Base-by-base conservation (phyloP, 1,139 yeast genomes). In the Yamadazyma diospyri region DNA sequence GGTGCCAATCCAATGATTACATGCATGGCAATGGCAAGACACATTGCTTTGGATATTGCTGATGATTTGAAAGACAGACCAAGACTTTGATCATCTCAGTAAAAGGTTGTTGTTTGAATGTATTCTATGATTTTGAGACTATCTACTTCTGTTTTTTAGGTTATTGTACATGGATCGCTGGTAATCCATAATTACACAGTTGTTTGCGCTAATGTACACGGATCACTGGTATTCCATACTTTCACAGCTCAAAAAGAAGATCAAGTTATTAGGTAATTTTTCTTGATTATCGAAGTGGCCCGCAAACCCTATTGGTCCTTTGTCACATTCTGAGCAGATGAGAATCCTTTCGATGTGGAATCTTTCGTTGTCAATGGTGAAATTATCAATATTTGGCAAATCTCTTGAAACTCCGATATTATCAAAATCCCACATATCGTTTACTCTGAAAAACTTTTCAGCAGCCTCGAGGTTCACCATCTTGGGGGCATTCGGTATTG, bases 341-440 rank as follows among this genome's bases (percentile, higher is more conserved):
- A 82, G 55, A 32, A 73, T 61, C 33, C 83, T 57, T 31, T 68
- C 69, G 13, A 78, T 57, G 17, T 59, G 58, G n/a, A 59, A 50
- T 3, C 50, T 40, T 11, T 43, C 45, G 6, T 35, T 44, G 31
- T 41, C 45, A 2, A 45, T 29, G 16, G 32, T 31, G 20, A 44
- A 41, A 14, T 36, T 38, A 29, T 48, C 36, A 25, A 55, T 45
- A 8, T 46, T 43, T 3, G 51, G 51, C 11, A 53, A 40, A 17
- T 77, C 69, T 50, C 69, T 63, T 1, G 88, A 79, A 2, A 82
- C 92, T 1, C 87, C 89, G 29, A 82, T 72, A 47, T 82, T 82
- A 44, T 81, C 89, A 46, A 82, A 82, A 43, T 76, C 82, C 89
- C 89, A 82, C 38, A 78, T 77, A 45, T 81, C 85, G 4, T 59